phyloP scores from a whole-genome alignment of 2,329 filamentous ascomycete genomes.

The Epicoccum sorghinum region DNA sequence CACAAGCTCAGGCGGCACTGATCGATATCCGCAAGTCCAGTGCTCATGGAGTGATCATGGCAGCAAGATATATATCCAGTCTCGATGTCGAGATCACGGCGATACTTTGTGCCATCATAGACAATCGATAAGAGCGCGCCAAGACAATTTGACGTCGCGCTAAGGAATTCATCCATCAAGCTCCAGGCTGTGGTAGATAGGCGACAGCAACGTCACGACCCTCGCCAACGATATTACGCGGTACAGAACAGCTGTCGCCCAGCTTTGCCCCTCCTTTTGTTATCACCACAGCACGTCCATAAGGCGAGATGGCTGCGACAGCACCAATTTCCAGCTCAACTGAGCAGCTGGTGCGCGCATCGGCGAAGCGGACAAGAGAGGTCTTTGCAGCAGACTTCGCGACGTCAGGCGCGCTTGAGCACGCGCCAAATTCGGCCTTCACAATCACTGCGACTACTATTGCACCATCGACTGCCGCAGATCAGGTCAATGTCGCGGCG shows the following conservation, averaged over 20 bases:
- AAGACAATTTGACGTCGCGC: slow-evolving; percentile 11
- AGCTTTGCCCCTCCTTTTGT: neutral
- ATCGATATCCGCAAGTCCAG: too few species aligned
- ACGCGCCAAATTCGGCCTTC: slow-evolving; percentile 47
- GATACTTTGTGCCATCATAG: too few species aligned
- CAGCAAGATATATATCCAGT: too few species aligned
- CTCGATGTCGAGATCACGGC: too few species aligned
- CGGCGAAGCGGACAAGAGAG: slow-evolving; percentile 61
- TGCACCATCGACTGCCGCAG: slow-evolving; percentile 52
- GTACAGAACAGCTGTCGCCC: neutral
- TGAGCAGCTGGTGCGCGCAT: slow-evolving; percentile 48
- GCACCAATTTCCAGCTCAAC: slow-evolving; percentile 28
- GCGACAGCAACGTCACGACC: neutral
- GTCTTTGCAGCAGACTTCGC: slow-evolving; percentile 61
- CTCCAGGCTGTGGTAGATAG: slow-evolving; percentile 3
- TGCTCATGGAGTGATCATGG: too few species aligned
- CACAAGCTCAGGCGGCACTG: too few species aligned
- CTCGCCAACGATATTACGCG: neutral
- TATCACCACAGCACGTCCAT: neutral
- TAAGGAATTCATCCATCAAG: slow-evolving; percentile 20
- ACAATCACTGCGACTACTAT: slow-evolving; percentile 54
- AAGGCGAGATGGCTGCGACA: slow-evolving; percentile 25
- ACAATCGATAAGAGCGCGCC: slow-evolving; percentile 12
- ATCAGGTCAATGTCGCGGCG: slow-evolving; percentile 57
- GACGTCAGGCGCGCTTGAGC: slow-evolving; percentile 50